Base-by-base conservation (phyloP, 148 eudicot genomes). In the Fallopia convolvulus region DNA sequence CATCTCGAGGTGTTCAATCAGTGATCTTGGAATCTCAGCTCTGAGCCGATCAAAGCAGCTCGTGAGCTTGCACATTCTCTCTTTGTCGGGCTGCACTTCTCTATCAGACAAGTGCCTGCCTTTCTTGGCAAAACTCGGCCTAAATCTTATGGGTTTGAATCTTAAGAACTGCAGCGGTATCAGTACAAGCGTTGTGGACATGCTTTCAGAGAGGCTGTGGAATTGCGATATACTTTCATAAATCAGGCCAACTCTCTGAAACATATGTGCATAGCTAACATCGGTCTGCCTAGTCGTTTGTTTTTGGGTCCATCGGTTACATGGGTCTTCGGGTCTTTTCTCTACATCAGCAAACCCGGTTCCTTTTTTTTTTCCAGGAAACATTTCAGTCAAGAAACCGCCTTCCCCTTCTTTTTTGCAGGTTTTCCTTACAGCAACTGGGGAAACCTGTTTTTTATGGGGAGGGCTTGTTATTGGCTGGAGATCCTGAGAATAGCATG, bases 181-280 rank as follows among this genome's bases (percentile, higher is more conserved):
- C 76, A 90, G 87, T 78, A 82, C 78, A 74, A 79, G 75, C 23
- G 78, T 79, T 21, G 79, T 89, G 39, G 89, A 86, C 84, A 83
- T 87, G 85, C 93, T 94, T 70, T 60, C 82, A 39, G 86, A 82
- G 77, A 77, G 78, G 14, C 85, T 90, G 0, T 85, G 84, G 86
- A 83, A 81, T 80, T 92, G 97, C 33, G 94, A 92, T 52, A 84
- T 94, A 81, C 97, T 90, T 63, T 83, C 81, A 39, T 92, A 82
- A 86, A 66, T 10, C 36, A 30, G 1, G 18, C 41, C 2, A 76
- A 52, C 26, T 39, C 48, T 82, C 58, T 33, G 55, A 21, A 75
- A 66, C 58, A 18, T 26, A 75, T 77, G 79, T 84, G 76, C 72
- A 79, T 84, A 84, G 80, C 80, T 49, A 15, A 39, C 72, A 36